Percentiles rank a stretch among this genome's conserved stretches.
phyloP scores from a whole-genome alignment of 2,329 filamentous ascomycete genomes.

The Neospermospora avenae region DNA sequence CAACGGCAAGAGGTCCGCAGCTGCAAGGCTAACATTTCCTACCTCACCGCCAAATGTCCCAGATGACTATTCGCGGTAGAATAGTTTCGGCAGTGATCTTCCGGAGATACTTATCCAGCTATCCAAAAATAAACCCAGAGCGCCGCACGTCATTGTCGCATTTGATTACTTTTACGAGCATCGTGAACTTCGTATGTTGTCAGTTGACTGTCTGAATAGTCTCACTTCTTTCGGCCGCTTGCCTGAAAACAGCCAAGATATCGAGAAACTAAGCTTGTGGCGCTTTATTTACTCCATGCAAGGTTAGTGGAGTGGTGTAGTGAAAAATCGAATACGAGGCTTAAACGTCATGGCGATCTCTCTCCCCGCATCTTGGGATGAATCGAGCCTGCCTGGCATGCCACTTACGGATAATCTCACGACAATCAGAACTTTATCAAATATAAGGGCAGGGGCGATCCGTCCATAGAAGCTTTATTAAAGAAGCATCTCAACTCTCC shows the following conservation, averaged over 20 bases:
- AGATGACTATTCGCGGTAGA: not conserved
- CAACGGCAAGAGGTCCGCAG: not conserved
- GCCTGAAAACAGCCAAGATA: not conserved
- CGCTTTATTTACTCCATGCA: not conserved
- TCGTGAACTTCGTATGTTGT: not conserved
- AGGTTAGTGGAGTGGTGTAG: not conserved
- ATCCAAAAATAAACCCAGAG: not conserved
- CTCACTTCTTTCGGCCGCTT: not conserved
- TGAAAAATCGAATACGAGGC: not conserved
- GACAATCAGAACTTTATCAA: not conserved
- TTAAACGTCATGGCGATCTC: constrained; percentile 8
- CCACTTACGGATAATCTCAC: constrained; percentile 3
- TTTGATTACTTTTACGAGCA: constrained; percentile 6
- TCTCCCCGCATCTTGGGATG: not conserved
- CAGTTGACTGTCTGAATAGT: not conserved
- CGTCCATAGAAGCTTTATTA: not conserved
- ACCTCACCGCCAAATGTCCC: not conserved
- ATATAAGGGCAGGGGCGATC: not conserved
- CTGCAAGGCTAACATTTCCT: not conserved
- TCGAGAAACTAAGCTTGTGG: not conserved
- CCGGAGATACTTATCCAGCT: not conserved
- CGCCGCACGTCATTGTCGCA: not conserved
- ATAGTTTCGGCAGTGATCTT: not conserved
- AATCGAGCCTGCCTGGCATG: not conserved
- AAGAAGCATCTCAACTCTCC: not conserved